phyloP scores from a whole-genome alignment of 139 green algal genomes.

The Picochlorum sp. region DNA sequence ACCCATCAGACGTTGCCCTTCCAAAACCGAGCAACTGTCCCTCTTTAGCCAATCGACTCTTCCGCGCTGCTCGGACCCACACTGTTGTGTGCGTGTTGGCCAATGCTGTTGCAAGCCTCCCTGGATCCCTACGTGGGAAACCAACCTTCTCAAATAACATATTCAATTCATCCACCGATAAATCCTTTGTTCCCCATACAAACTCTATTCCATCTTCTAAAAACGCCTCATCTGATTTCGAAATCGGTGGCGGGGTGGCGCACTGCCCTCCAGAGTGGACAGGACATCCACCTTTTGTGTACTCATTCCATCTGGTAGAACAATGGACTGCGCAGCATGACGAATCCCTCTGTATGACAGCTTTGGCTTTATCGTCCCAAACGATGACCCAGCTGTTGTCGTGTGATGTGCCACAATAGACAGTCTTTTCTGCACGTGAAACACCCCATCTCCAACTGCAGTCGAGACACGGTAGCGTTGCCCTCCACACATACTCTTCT shows the following conservation, averaged over 20 bases:
- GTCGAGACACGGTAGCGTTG: too few species aligned
- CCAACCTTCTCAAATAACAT: slow-evolving; percentile 80
- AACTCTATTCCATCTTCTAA: slow-evolving; percentile 59
- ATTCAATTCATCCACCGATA: slow-evolving; percentile 70
- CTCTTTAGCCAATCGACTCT: slow-evolving; percentile 33
- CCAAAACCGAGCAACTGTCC: slow-evolving; percentile 66
- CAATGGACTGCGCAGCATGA: neutral
- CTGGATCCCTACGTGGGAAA: slow-evolving; percentile 66
- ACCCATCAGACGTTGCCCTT: slow-evolving; percentile 72
- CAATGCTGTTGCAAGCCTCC: slow-evolving; percentile 55
- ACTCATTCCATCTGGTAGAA: slow-evolving; percentile 19
- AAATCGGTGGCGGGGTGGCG: slow-evolving; percentile 14
- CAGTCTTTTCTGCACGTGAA: too few species aligned
- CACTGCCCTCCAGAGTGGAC: neutral
- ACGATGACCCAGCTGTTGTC: neutral
- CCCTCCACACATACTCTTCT: too few species aligned
- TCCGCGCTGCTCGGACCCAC: slow-evolving; percentile 46
- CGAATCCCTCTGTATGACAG: neutral
- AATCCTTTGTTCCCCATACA: slow-evolving; percentile 43
- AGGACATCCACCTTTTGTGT: slow-evolving; percentile 22
- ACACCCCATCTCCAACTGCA: too few species aligned
- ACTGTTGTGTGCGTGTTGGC: slow-evolving; percentile 58
- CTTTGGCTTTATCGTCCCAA: neutral
- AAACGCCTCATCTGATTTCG: slow-evolving; percentile 59
- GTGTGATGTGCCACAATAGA: too few species aligned